phyloP scores from a whole-genome alignment of 1,139 yeast genomes.

The Suhomyces guaymorum region DNA sequence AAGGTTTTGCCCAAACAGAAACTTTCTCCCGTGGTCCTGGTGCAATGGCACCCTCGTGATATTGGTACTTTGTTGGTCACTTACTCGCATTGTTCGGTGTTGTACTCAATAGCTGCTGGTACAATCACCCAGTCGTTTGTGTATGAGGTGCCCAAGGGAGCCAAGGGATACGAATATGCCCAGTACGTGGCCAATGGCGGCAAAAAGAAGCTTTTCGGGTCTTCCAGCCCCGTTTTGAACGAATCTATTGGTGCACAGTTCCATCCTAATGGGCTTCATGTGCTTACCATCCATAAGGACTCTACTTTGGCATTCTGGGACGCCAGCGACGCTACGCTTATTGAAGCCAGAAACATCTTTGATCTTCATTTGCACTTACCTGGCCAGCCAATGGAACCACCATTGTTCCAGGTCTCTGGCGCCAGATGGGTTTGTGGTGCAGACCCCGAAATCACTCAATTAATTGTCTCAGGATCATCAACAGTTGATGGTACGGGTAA shows the following conservation, averaged over 20 bases:
- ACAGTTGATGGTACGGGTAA: slow-evolving; percentile 39
- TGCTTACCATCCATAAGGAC: slow-evolving; percentile 76
- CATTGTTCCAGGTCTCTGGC: slow-evolving; percentile 33
- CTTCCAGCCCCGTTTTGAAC: slow-evolving; percentile 48
- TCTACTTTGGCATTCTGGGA: slow-evolving; percentile 94
- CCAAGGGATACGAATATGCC: slow-evolving; percentile 37
- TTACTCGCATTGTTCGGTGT: slow-evolving; percentile 67
- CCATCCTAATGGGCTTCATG: slow-evolving; percentile 92
- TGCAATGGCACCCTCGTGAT: slow-evolving; percentile 89
- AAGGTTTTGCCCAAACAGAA: slow-evolving; percentile 48
- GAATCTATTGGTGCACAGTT: slow-evolving; percentile 64
- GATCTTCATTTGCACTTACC: slow-evolving; percentile 67
- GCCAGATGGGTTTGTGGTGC: slow-evolving; percentile 73
- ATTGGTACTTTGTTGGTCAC: slow-evolving; percentile 74
- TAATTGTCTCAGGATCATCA: slow-evolving; percentile 59
- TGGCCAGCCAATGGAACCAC: slow-evolving; percentile 26
- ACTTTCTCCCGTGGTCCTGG: slow-evolving; percentile 60
- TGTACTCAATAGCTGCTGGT: slow-evolving; percentile 65
- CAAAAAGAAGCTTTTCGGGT: slow-evolving; percentile 44
- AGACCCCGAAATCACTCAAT: slow-evolving; percentile 77
- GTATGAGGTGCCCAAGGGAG: slow-evolving; percentile 49
- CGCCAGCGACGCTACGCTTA: slow-evolving; percentile 66
- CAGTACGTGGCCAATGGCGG: slow-evolving; percentile 40
- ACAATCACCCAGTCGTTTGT: slow-evolving; percentile 56
- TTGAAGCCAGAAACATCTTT: slow-evolving; percentile 72